Base-by-base conservation (phyloP, 202 grass and related monocot genomes). In the Musa balbisiana region DNA sequence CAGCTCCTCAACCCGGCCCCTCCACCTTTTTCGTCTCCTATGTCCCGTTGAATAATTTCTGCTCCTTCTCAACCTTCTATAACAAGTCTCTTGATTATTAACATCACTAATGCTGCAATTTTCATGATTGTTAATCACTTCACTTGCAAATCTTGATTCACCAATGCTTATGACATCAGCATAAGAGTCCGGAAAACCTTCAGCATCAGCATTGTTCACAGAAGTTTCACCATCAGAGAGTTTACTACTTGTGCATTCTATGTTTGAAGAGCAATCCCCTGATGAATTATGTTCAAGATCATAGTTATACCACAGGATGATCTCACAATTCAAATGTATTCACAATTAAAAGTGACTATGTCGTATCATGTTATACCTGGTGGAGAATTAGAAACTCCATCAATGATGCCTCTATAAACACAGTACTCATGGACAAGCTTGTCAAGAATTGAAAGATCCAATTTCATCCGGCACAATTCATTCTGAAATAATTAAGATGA, bases 381-480 rank as follows among this genome's bases (percentile, higher is more conserved):
- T 85, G 77, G 63, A 71, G 78, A 64, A 84, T 85, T 80, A 50
- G 87, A 83, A 60, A 56, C 25, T 9, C 83, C 81, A 85, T 99
- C 85, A 85, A 94, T 83, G 73, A 99, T 88, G 51, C 95, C 95
- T 85, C 95, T 90, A 72, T 99, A 99, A 79, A 95, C 64, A 81
- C 95, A 99, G 67, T 99, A 99, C 80, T 99, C 95, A 3, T 92
- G 95, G 56, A 99, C 89, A 89, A 99, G 85, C 90, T 92, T 92
- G 85, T 99, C 91, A 83, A 99, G 78, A 81, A 89, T 80, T 20
- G 87, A 83, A 73, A 90, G 77, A 78, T 99, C 91, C 84, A 99
- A 51, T 84, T 95, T 99, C 83, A 95, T 99, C 79, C 91, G 87
- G 80, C 91, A 95, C 66, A 95, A 64, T 82, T 99, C 95, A 27